phyloP scores from a whole-genome alignment of 176 grass and related monocot genomes.

The Zea mays region Zm-B73-REFERENCE-NAM-5.0 NC_050104.1:146073001-146073500 shows the following conservation, averaged over 20 bases:
- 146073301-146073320: not conserved
- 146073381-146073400: not conserved
- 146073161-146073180: constrained; percentile 2
- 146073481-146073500: constrained; percentile 23
- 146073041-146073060: constrained; percentile 14
- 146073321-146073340: constrained; percentile 22
- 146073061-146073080: constrained; percentile 9
- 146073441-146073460: not conserved
- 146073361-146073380: not conserved
- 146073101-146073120: constrained; percentile 11
- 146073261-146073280: not conserved
- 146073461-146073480: constrained; percentile 9
- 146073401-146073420: not conserved
- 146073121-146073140: constrained; percentile 2
- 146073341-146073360: not conserved
- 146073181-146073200: not conserved
- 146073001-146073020: constrained; percentile 7
- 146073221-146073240: not conserved
- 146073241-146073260: constrained; percentile 5
- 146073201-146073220: not conserved
- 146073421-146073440: not conserved
- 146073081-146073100: constrained; percentile 9
- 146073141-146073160: constrained; percentile 6
- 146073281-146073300: not conserved
- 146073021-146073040: not conserved